Percentiles rank a stretch among this genome's conserved stretches.
Conservation (phyloP, 805 yeast species). For the Saccharomycopsis fibuligera region DNA sequence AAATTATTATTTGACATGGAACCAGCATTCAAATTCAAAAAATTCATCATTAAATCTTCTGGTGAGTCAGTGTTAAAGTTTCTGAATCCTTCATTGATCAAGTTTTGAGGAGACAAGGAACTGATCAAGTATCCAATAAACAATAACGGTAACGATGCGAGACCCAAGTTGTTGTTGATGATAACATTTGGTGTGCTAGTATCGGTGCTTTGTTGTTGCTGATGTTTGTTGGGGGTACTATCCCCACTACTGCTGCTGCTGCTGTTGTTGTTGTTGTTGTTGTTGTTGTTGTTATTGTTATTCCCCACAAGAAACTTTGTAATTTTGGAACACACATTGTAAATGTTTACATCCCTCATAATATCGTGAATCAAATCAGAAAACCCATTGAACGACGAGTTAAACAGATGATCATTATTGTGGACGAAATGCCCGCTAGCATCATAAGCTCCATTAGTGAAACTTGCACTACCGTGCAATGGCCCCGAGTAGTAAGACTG, state of each 20-base stretch:
- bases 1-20: conserved; percentile 18
- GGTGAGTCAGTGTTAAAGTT: conserved; percentile 25
- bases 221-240: conserved; percentile 12
- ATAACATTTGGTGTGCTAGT: too few relatives aligned
- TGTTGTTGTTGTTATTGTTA: conserved; percentile 20
- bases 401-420: conserved; percentile 4
- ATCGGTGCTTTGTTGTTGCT: conserved; percentile 23
- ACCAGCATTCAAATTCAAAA: conserved; percentile 18
- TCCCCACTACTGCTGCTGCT: too few relatives aligned
- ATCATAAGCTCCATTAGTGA: conserved; percentile 14
- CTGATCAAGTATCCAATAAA: conserved; percentile 28
- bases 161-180: conserved; percentile 48
- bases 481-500: conserved; percentile 19
- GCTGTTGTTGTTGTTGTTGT: too few relatives aligned
- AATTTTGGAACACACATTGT: conserved; percentile 14
- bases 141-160: conserved; percentile 43
- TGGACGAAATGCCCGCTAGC: conserved; percentile 11
- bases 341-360: conserved; percentile 14
- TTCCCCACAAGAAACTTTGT: conserved; percentile 26
- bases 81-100: conserved; percentile 26
- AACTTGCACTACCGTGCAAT: conserved; percentile 21
- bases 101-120: conserved; percentile 23
- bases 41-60: conserved; percentile 17
- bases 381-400: conserved; percentile 16
- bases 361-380: conserved; percentile 20